Base-by-base conservation (phyloP, 495 filamentous ascomycete genomes). In the Podospora australis region DNA sequence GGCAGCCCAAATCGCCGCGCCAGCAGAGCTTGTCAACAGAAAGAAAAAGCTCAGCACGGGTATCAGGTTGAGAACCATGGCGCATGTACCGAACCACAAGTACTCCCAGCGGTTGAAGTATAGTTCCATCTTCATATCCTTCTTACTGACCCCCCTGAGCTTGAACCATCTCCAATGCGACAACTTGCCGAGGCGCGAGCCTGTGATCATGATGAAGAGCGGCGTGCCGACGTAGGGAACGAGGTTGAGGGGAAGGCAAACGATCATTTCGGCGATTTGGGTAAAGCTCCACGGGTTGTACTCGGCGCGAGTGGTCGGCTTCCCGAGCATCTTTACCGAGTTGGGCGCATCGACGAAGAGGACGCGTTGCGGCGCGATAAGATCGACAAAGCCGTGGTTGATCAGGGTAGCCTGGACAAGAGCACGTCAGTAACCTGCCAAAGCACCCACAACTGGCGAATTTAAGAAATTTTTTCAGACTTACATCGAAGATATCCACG, bases 401-500 rank as follows among this genome's bases (percentile, higher is more conserved):
- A 78, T 69, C 8, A 78, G 60, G 2, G 64, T 70, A 6, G 72
- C 72, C 72, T 75, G 34, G 14, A 4, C 22, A 43, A 2, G 20
- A 17, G 14, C 3, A 13, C 0, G 32, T 57, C 26, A 58, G 52
- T 26, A 10, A 34, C 0, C 2, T 34, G 46, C 22, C 53, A 39
- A 24, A 13, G 19, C 34, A 25, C 8, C 3, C 8, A 2, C 4
- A 16, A 17, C 21, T 17, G 38, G 14, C 57, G 58, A 44, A 1
- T 2, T 74, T 21, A 4, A 73, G 57, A 54, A 23, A 24, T 30
- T n/a, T n/a, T n/a, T n/a, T n/a, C 26, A 23, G 4, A 11, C 83
- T 74, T 46, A 83, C 88, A 67, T 98, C 92, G 53, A 97, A 98
- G 6, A 88, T 87, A 59, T 98, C 88, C n/a, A 92, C 76, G 2